Percentiles rank a stretch among this genome's conserved stretches.
Conservation (phyloP, 306 rosid genomes). For the Castanea crenata region DNA sequence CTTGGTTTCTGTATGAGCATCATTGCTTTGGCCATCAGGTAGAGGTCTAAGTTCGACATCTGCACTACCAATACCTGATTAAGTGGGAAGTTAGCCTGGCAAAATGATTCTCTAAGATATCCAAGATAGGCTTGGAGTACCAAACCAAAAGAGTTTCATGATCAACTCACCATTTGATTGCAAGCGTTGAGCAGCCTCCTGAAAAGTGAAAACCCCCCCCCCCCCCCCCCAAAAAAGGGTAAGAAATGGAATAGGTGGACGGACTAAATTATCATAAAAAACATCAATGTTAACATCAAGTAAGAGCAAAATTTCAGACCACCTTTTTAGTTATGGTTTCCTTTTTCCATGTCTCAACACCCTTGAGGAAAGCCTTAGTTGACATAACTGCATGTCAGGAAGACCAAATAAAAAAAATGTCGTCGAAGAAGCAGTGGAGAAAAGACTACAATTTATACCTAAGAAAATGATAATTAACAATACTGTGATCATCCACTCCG, state of each 20-base stretch:
- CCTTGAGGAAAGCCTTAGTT: slow-evolving; percentile 77
- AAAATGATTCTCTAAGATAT: not conserved
- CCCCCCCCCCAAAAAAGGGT: slow-evolving; percentile 25
- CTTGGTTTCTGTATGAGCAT: not conserved
- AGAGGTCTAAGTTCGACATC: slow-evolving; percentile 63
- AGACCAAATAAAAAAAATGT: not conserved
- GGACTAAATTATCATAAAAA: not conserved
- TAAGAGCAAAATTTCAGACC: not conserved
- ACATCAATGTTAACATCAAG: not conserved
- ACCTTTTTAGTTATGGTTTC: slow-evolving; percentile 85
- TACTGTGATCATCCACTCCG: slow-evolving; percentile 90
- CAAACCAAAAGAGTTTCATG: not conserved
- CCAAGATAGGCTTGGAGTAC: not conserved
- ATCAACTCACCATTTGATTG: slow-evolving; percentile 55
- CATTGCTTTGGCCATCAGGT: slow-evolving; percentile 57
- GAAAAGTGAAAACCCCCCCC: slow-evolving; percentile 40
- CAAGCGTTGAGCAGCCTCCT: slow-evolving; percentile 57
- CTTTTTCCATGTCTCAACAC: slow-evolving; percentile 87
- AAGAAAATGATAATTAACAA: slow-evolving; percentile 77
- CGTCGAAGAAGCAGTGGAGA: not conserved
- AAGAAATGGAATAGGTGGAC: slow-evolving; percentile 8
- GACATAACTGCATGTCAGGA: slow-evolving; percentile 60
- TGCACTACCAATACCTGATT: slow-evolving; percentile 50
- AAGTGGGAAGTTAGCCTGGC: not conserved
- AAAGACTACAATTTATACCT: slow-evolving; percentile 32